Evolutionary conservation across 2,329 filamentous ascomycete genomes (phyloP).

Genomic region (Magnaporthiopsis incrustans): DNA sequence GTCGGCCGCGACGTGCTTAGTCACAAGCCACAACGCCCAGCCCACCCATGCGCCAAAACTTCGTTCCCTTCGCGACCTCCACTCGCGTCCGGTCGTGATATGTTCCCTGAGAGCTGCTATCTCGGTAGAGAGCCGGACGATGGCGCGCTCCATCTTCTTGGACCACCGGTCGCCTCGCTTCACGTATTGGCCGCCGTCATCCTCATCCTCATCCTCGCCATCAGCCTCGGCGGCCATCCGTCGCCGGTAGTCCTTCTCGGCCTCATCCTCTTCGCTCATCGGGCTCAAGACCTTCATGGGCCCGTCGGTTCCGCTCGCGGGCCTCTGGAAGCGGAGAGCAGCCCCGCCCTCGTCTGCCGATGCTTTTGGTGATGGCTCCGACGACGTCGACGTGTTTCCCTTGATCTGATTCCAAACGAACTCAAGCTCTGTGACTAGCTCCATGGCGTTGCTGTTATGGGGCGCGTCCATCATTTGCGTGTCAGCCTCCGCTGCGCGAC

Average conservation of each 20-base stretch:
- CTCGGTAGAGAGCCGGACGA: slow-evolving; percentile 86
- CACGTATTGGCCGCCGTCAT: slow-evolving; percentile 28
- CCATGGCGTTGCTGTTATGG: slow-evolving; percentile 61
- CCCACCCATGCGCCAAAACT: slow-evolving; percentile 61
- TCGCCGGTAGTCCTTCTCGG: slow-evolving; percentile 45
- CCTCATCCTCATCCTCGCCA: slow-evolving; percentile 32
- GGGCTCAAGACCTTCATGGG: slow-evolving; percentile 70
- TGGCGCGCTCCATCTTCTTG: slow-evolving; percentile 71
- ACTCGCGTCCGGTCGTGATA: slow-evolving; percentile 68
- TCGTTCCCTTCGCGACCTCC: slow-evolving; percentile 56
- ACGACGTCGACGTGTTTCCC: slow-evolving; percentile 64
- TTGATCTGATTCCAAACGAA: slow-evolving; percentile 99
- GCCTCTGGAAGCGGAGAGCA: slow-evolving; percentile 36
- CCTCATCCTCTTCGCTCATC: slow-evolving; percentile 75
- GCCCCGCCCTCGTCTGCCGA: slow-evolving; percentile 24
- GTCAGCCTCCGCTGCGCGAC: not conserved
- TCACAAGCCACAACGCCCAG: slow-evolving; percentile 59
- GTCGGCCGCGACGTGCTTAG: slow-evolving; percentile 71
- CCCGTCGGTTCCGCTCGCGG: slow-evolving; percentile 40
- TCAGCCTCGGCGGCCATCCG: slow-evolving; percentile 35
- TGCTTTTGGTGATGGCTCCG: slow-evolving; percentile 45
- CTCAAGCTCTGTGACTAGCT: slow-evolving; percentile 89
- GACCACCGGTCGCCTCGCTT: slow-evolving; percentile 58
- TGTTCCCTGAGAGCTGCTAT: slow-evolving; percentile 89
- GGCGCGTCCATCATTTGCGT: not conserved